Percentiles rank a stretch among this genome's conserved stretches.
phyloP scores from a whole-genome alignment of 2,329 filamentous ascomycete species.

The Venturia oleaginea region DNA sequence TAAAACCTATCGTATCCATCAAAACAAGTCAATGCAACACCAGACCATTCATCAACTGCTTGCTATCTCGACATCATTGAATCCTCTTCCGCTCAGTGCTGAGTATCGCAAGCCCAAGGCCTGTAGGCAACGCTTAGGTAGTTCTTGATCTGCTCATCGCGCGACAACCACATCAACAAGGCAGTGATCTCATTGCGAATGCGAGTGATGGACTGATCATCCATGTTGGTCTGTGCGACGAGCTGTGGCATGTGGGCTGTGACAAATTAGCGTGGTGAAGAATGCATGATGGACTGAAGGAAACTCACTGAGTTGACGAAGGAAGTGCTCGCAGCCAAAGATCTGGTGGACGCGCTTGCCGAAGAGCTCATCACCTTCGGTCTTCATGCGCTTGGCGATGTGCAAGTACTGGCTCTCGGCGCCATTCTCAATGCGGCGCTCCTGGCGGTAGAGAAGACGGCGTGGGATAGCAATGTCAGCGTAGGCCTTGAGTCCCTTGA shows the following conservation, averaged over 20 bases:
- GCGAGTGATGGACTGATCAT: constrained; percentile 77
- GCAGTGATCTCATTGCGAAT: constrained; percentile 82
- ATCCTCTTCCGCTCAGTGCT: constrained; percentile 26
- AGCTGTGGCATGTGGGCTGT: constrained; percentile 84
- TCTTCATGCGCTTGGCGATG: constrained; percentile 61
- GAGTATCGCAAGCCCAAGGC: constrained; percentile 32
- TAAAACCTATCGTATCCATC: constrained; percentile 1
- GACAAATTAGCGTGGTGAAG: constrained; percentile 6
- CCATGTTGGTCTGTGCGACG: constrained; percentile 97
- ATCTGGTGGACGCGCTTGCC: constrained; percentile 69
- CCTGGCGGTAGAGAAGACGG: constrained; percentile 87
- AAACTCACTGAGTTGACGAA: constrained; percentile 72
- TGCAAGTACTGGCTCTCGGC: constrained; percentile 61
- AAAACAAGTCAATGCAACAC: not conserved
- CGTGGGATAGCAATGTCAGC: constrained; percentile 86
- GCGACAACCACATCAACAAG: constrained; percentile 76
- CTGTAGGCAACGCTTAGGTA: constrained; percentile 69
- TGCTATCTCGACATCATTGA: not conserved
- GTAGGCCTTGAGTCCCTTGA: constrained; percentile 80
- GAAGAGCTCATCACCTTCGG: constrained; percentile 43
- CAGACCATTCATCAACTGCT: not conserved
- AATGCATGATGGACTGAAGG: not conserved
- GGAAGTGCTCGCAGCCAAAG: constrained; percentile 88
- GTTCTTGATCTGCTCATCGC: constrained; percentile 52
- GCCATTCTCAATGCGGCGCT: constrained; percentile 47